Conservation (phyloP, 2,329 filamentous ascomycete species). For the Neurospora sp. region DNA sequence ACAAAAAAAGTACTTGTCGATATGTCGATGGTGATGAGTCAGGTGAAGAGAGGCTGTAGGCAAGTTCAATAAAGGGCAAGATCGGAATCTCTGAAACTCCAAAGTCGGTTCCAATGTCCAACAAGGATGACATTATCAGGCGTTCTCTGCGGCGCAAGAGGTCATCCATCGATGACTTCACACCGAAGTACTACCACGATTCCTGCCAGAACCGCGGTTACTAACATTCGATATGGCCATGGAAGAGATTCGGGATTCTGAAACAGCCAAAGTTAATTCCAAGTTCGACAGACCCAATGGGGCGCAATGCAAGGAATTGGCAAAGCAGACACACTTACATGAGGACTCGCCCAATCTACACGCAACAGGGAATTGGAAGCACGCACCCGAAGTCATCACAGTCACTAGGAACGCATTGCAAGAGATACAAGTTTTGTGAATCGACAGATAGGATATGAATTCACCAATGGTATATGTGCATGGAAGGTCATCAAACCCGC, state of each 20-base stretch:
- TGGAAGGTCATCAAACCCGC: background rate
- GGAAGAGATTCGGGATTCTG: background rate
- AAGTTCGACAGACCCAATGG: background rate
- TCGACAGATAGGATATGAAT: background rate
- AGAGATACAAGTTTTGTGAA: background rate
- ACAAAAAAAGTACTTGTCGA: background rate
- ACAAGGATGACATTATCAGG: background rate
- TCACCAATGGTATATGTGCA: background rate
- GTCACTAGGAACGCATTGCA: background rate
- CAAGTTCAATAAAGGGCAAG: background rate
- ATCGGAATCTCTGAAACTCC: background rate
- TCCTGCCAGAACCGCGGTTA: background rate
- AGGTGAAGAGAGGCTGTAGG: background rate
- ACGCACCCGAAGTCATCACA: background rate
- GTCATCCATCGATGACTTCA: background rate
- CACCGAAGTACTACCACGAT: background rate
- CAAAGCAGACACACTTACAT: background rate
- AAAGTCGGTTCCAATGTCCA: background rate
- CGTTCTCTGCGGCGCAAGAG: background rate
- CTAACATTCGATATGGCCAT: background rate
- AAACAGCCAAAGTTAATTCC: background rate
- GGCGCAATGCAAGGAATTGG: background rate
- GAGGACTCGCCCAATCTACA: background rate
- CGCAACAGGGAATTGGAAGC: background rate
- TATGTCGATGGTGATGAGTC: background rate